Base-by-base conservation (phyloP, 139 green algal genomes). In the Edaphochlamys debaryana region DNA sequence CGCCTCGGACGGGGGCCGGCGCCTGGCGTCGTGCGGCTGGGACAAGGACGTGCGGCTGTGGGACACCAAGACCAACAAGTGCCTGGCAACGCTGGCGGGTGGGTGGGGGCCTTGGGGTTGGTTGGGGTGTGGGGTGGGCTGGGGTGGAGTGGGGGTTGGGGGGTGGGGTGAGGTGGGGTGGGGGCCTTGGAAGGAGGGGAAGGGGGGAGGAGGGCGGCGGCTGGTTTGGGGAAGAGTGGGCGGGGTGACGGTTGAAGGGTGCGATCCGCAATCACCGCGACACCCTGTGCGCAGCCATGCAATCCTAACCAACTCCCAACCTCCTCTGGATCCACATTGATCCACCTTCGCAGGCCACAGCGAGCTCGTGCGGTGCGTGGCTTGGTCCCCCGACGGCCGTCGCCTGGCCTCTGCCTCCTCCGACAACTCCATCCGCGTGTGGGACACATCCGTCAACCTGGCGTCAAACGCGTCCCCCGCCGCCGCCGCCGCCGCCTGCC, bases 351-450 rank as follows among this genome's bases (percentile, higher is more conserved):
- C 72, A 68, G 72, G 72, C 34, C 72, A 79, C 34, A 32, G 36
- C 36, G 54, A 68, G 36, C 36, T 79, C 23, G 54, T 79, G 32
- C 72, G 72, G 0, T 23, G 17, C 52, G 30, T 79, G n/a, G 20
- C 23, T 36, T 79, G 72, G 72, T 56, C 36, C 72, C 72, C 72
- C 56, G 72, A 79, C 54, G 72, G 52, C 56, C 52, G 54, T 36
- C 72, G 72, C 72, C 72, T 79, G 3, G 72, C 72, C 36, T 69
- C 72, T 37, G 72, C 54, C 72, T 68, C 72, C 72, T 54, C 52
- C 37, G 72, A 79, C 56, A 29, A 54, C 52, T 50, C 54, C 36
- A 6, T 79, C 34, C 52, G 52, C 5, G 27, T 79, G 23, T 79
- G 72, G 72, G 54, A 68, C 34, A 36, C 25, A 32, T 4, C 71